phyloP scores from a whole-genome alignment of 352 stramenopile species.

The Hyphochytrium catenoides region DNA sequence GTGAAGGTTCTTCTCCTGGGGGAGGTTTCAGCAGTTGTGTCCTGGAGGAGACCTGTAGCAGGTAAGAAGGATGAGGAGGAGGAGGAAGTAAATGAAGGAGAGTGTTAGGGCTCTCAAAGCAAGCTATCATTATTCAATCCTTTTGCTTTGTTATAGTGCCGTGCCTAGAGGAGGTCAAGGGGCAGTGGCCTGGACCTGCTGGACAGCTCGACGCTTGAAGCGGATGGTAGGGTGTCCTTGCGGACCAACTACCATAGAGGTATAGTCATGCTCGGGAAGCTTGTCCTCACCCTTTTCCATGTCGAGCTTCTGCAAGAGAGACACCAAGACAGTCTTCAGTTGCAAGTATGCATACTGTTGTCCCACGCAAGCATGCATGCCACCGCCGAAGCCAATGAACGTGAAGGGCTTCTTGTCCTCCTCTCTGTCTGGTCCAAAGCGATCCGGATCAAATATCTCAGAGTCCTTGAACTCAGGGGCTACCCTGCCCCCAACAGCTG shows the following conservation, averaged over 20 bases:
- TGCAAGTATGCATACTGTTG: constrained; percentile 77
- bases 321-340: constrained; percentile 72
- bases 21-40: no score
- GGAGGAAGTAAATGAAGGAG: no score
- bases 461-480: constrained; percentile 24
- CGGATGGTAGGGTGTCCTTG: constrained; percentile 19
- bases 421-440: constrained; percentile 46
- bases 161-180: no score
- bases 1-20: no score
- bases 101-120: no score
- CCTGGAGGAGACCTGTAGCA: no score
- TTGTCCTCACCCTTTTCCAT: constrained; percentile 35
- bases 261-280: constrained; percentile 61
- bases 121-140: no score
- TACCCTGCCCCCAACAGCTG: constrained; percentile 32
- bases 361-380: constrained; percentile 76
- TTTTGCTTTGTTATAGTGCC: no score
- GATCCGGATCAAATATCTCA: constrained; percentile 57
- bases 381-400: constrained; percentile 62
- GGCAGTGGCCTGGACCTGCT: no score
- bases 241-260: constrained; percentile 71
- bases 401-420: constrained; percentile 20
- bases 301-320: constrained; percentile 66
- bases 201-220: no score
- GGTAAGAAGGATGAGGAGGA: no score